These are phyloP conservation scores for Scopulariopsis brevicaulis DNA, from an alignment of 2,329 filamentous ascomycete species.

Conservation along the genomic window DNA sequence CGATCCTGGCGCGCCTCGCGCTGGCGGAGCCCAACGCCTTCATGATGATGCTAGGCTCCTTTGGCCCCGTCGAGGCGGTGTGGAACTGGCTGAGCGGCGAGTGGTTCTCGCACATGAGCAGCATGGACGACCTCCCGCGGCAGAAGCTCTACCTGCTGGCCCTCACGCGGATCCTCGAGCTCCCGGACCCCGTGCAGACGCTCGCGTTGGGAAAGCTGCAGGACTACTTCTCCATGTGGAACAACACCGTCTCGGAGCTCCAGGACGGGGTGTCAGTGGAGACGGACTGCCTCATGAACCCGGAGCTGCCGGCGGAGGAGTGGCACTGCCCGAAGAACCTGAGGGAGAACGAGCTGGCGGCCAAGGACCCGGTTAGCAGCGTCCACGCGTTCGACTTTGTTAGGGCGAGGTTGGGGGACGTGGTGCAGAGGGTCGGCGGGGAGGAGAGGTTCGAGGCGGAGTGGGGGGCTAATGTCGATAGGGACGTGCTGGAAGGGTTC, in stretches of 20 bases:
- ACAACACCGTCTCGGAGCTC: slow-evolving; percentile 54
- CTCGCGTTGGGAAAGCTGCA: slow-evolving; percentile 54
- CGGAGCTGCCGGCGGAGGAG: slow-evolving; percentile 25
- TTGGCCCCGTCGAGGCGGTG: slow-evolving; percentile 34
- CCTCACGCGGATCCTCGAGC: slow-evolving; percentile 59
- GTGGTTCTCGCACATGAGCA: slow-evolving; percentile 60
- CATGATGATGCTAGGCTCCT: slow-evolving; percentile 39
- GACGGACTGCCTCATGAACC: slow-evolving; percentile 40
- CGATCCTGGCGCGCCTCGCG: slow-evolving; percentile 67
- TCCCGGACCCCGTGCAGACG: slow-evolving; percentile 43
- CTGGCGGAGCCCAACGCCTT: slow-evolving; percentile 63
- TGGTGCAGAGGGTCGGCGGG: slow-evolving; percentile 51
- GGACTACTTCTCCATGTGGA: slow-evolving; percentile 68
- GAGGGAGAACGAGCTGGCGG: slow-evolving; percentile 38
- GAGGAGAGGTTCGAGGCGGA: slow-evolving; percentile 54
- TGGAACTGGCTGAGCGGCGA: slow-evolving; percentile 49
- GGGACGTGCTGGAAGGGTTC: slow-evolving; percentile 58
- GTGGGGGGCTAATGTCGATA: slow-evolving; percentile 66
- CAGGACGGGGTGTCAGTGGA: slow-evolving; percentile 45
- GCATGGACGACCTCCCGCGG: slow-evolving; percentile 51
- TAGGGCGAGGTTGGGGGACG: slow-evolving; percentile 43
- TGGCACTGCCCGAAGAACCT: slow-evolving; percentile 46
- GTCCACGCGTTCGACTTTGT: slow-evolving; percentile 56
- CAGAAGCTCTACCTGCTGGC: slow-evolving; percentile 65
- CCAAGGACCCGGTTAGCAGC: slow-evolving; percentile 55